Evolutionary conservation across 139 green algal species (phyloP).

Genomic region (Coccomyxa sp.): DNA sequence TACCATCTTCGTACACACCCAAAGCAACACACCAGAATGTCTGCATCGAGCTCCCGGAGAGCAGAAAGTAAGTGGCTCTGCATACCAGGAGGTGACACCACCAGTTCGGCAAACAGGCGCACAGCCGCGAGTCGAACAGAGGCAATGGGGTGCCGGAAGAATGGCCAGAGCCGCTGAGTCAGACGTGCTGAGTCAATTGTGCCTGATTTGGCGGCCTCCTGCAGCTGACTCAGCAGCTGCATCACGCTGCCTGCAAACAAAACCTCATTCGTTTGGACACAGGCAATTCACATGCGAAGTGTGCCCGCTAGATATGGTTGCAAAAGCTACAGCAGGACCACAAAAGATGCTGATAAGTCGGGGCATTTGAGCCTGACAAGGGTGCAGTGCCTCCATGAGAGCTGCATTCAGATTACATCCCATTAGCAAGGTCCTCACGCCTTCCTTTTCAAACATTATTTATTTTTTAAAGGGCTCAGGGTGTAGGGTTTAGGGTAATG

Average conservation of each 20-base stretch:
- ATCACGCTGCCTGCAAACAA: constrained; percentile 46
- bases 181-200: neutral
- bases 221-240: constrained; percentile 69
- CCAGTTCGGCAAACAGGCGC: constrained; percentile 25
- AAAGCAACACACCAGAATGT: no score
- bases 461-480: no score
- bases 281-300: neutral
- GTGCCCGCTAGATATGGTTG: neutral
- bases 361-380: no score
- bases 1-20: no score
- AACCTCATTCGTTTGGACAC: neutral
- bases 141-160: constrained; percentile 69
- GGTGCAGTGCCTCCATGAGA: no score
- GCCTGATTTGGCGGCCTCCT: constrained; percentile 13
- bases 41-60: no score
- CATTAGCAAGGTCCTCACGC: no score
- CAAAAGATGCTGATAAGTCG: neutral
- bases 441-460: no score
- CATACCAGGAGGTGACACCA: no score
- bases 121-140: constrained; percentile 66
- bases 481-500: no score
- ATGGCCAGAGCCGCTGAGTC: constrained; percentile 73
- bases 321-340: neutral
- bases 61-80: no score
- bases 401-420: no score